Base-by-base conservation (phyloP, 495 filamentous ascomycete genomes). In the Hypoxylon trugodes region DNA sequence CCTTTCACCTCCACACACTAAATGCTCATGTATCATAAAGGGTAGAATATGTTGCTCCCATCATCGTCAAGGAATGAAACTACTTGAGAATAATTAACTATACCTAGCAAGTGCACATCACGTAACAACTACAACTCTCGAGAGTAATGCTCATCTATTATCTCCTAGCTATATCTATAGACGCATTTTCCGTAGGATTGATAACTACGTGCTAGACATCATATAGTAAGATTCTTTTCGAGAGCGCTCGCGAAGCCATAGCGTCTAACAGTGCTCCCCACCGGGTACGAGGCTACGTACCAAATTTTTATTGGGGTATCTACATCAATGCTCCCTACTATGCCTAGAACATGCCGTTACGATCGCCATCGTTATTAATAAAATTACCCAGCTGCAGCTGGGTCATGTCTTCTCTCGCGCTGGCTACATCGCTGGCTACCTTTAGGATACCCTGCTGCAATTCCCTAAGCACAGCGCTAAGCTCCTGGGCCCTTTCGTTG, bases 371-470 rank as follows among this genome's bases (percentile, higher is more conserved):
- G 13, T 74, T 61, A 1, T 63, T 72, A 64, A 76, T 73, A 48
- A 83, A 81, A 16, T 77, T 82, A 3, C 86, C 87, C 13, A 90
- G 71, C 55, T 87, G 84, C 12, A 90, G 72, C 62, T 86, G 86
- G 51, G 89, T 89, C 35, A 90, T 82, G 46, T 85, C 84, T 74
- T 93, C 91, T 68, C 88, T 84, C 6, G 83, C 84, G 50, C 76
- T 74, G 1, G 89, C 89, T 36, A 94, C 83, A 45, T 88, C 86
- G 48, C 82, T 81, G 4, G 91, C 91, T 38, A 93, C 89, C 41
- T 87, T 84, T 45, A 92, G 72, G 54, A 96, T 91, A 24, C 90
- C 86, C 55, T 85, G 81, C 77, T 95, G 91, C 59, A 96, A 91
- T 62, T 92, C 90, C 51, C 83, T 79, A 50, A 96, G 77, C 42